phyloP scores from a whole-genome alignment of 768 basidiomycete genomes.

The Mycena rosella region DNA sequence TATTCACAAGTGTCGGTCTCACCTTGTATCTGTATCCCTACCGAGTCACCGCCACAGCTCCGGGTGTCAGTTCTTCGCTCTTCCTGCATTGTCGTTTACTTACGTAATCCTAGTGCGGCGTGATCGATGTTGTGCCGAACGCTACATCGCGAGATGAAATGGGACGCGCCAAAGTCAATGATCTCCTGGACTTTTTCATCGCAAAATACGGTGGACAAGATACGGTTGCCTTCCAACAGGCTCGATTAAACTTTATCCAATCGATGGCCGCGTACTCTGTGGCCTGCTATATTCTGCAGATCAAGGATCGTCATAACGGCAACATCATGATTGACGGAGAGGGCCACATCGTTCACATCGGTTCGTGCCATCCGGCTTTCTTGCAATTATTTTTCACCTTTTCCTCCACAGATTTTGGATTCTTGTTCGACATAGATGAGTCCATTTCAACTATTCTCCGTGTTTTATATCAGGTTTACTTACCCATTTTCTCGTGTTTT shows the following conservation, averaged over 20 bases:
- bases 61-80: slow-evolving; percentile 75
- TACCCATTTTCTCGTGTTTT: slow-evolving; percentile 38
- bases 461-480: slow-evolving; percentile 42
- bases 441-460: slow-evolving; percentile 43
- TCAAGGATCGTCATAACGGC: slow-evolving; percentile 99
- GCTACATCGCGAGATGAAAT: slow-evolving; percentile 99
- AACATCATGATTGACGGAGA: slow-evolving; percentile 99
- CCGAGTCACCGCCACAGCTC: slow-evolving; percentile 95
- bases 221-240: slow-evolving; percentile 90
- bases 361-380: slow-evolving; percentile 56
- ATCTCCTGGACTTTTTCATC: slow-evolving; percentile 93
- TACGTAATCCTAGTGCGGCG: slow-evolving; percentile 78
- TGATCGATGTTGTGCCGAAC: slow-evolving; percentile 98
- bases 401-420: slow-evolving; percentile 83
- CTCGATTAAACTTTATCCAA: slow-evolving; percentile 96
- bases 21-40: slow-evolving; percentile 95
- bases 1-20: slow-evolving; percentile 90
- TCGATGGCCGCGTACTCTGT: slow-evolving; percentile 99
- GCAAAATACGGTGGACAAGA: slow-evolving; percentile 94
- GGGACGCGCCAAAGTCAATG: slow-evolving; percentile 98
- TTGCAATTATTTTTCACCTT: slow-evolving; percentile 11
- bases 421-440: slow-evolving; percentile 98
- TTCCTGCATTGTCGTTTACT: not conserved
- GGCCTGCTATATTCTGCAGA: slow-evolving; percentile 97
- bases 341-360: slow-evolving; percentile 96